Evolutionary conservation across 495 filamentous ascomycete genomes (phyloP).

Genomic region (Hamigera avellanea): DNA sequence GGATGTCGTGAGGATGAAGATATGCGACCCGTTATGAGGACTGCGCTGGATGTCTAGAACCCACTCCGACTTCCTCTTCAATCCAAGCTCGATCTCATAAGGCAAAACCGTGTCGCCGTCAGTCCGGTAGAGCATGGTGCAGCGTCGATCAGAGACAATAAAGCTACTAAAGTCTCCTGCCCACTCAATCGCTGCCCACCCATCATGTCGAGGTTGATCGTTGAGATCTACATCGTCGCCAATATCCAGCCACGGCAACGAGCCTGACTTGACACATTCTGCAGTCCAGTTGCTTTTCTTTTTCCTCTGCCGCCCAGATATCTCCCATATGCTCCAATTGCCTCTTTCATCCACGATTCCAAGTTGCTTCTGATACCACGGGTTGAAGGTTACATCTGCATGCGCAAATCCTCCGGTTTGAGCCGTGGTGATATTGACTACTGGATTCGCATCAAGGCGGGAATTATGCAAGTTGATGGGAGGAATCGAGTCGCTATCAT

Average conservation of each 20-base stretch:
- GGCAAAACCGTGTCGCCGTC: constrained; percentile 9
- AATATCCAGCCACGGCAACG: constrained; percentile 18
- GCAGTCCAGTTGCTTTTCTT: constrained; percentile 18
- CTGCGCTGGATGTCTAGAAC: constrained; percentile 44
- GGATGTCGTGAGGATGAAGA: constrained; percentile 45
- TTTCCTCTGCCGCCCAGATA: constrained; percentile 32
- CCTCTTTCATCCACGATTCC: constrained; percentile 63
- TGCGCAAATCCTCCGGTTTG: constrained; percentile 48
- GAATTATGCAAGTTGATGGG: constrained; percentile 24
- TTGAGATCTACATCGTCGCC: constrained; percentile 8
- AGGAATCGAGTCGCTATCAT: constrained; percentile 3
- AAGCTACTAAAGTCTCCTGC: constrained; percentile 30
- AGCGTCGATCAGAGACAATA: constrained; percentile 33
- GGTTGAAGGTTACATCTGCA: constrained; percentile 68
- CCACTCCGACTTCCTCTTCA: constrained; percentile 30
- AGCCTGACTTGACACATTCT: constrained; percentile 13
- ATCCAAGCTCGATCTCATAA: constrained; percentile 21
- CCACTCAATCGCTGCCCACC: constrained; percentile 44
- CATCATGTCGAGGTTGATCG: constrained; percentile 23
- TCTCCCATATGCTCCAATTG: constrained; percentile 66
- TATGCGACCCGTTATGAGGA: constrained; percentile 29
- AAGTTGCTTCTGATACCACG: constrained; percentile 56
- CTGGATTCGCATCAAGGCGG: constrained; percentile 48
- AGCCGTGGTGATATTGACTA: constrained; percentile 41
- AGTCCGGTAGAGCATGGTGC: constrained; percentile 28